A percentile compares a stretch with the other conserved stretches of the same genome.
Conservation (phyloP, 352 stramenopile genomes). For the Pythium vanterpoolii region DNA sequence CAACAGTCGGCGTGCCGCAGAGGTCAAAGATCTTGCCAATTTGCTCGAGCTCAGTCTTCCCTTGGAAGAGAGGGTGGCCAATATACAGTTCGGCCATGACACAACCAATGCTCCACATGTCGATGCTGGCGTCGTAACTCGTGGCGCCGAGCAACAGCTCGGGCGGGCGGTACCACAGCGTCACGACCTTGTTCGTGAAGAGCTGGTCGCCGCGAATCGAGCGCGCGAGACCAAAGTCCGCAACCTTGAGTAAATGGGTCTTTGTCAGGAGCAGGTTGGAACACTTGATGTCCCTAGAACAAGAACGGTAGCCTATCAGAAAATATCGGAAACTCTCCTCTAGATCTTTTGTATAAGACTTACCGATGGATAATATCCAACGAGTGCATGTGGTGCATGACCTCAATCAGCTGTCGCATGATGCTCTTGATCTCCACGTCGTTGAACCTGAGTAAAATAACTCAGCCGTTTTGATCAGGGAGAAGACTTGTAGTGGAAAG, state of each 20-base stretch:
- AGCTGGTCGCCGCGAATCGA: conserved; percentile 82
- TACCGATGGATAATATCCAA: conserved; percentile 87
- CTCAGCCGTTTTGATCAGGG: background rate
- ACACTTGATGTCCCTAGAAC: conserved; percentile 88
- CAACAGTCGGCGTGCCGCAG: conserved; percentile 77
- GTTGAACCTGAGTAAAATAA: conserved; percentile 45
- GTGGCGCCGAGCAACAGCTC: conserved; percentile 94
- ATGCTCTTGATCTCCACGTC: conserved; percentile 86
- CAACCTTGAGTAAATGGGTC: conserved; percentile 79
- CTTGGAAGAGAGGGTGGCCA: conserved; percentile 81
- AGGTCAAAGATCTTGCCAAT: conserved; percentile 89
- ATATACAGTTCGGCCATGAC: conserved; percentile 88
- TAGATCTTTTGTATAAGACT: background rate
- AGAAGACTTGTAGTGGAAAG: background rate
- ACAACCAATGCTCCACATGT: conserved; percentile 95
- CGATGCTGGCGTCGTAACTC: conserved; percentile 91
- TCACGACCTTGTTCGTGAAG: conserved; percentile 96
- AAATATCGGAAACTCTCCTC: background rate
- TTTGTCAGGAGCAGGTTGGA: conserved; percentile 82
- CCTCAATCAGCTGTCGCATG: conserved; percentile 83
- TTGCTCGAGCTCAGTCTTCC: conserved; percentile 86
- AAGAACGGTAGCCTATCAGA: background rate
- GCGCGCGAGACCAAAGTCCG: conserved; percentile 83
- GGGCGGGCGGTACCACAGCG: conserved; percentile 93
- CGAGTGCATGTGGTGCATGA: conserved; percentile 88